Evolutionary conservation across 331 rosid genomes (phyloP).

Genomic region (Acacia concinna): DNA sequence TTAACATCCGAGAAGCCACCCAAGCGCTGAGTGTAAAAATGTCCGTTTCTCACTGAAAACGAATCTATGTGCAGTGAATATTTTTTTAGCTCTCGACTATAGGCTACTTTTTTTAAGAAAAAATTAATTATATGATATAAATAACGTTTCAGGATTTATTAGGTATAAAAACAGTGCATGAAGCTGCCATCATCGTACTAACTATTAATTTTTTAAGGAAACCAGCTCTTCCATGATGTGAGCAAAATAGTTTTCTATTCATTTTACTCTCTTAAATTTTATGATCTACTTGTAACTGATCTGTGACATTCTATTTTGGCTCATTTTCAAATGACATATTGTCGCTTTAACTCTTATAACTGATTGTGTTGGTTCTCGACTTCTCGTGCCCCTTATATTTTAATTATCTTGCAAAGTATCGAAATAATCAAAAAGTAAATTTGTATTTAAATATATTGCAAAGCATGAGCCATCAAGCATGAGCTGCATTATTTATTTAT

Average conservation of each 20-base stretch:
- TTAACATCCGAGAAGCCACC: neutral
- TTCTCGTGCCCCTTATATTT: too few species aligned
- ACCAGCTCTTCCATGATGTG: neutral
- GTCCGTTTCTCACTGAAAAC: neutral
- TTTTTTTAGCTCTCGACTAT: neutral
- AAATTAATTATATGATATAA: neutral
- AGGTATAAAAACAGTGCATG: neutral
- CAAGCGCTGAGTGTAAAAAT: neutral
- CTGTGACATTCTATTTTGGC: neutral
- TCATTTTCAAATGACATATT: neutral
- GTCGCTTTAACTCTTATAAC: neutral
- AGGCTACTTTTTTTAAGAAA: neutral
- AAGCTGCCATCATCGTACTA: neutral
- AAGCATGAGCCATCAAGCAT: neutral
- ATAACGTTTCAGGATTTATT: neutral
- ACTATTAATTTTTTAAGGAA: neutral
- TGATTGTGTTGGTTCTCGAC: neutral
- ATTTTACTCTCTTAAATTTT: neutral
- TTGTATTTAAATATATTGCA: neutral
- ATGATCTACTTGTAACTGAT: neutral
- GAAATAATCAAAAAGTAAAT: neutral
- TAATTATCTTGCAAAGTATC: neutral
- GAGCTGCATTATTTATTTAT: neutral
- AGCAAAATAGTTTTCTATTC: neutral
- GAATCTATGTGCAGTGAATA: neutral